Evolutionary conservation across 352 stramenopile species (phyloP), one percentile per base, ranked within the genome.

Genomic region (Phytophthora fragariaefolia): DNA sequence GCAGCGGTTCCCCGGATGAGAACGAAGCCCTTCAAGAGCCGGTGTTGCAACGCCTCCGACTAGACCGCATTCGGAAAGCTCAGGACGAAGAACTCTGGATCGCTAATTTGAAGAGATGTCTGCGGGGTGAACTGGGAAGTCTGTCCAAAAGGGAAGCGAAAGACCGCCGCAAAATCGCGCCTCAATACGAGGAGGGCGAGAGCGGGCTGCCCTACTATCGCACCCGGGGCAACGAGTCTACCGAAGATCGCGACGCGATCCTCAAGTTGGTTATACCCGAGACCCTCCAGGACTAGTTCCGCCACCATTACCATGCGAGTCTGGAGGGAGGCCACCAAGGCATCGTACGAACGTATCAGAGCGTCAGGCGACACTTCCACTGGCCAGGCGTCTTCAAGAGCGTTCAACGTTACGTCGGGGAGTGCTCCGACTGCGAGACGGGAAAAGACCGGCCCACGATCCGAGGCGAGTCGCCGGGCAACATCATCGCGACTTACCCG

Each of bases 71-170:
- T 6, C 9, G 46, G 9, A 42, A n/a, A 3, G 20, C 55, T 1
- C 56, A 63, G 18, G 30, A 63, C n/a, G 43, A 55, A 20, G 43
- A 49, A 24, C 43, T 47, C 8, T 32, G 42, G 51, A 59, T 59
- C 4, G 13, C 20, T 6, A 49, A 63, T 8, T 13, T 59, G 13
- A 59, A 63, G 45, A 13, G 30, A 13, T 56, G 43, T 27, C 26
- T 63, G 22, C 24, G 18, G 17, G 51, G 36, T 10, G 51, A 59
- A 15, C 9, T 59, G 2, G 32, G 15, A 3, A 4, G 6, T 2
- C 50, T 47, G 6, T 34, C 30, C 7, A 34, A 9, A 4, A 30
- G 7, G 20, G 24, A 52, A 17, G 32, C 32, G 10, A 40, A 40
- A 13, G 6, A 9, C 7, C n/a, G 32, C 12, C 15, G 32, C 32